Conservation (phyloP, 2,329 filamentous ascomycete species). For the Fusarium ramigenum region DNA sequence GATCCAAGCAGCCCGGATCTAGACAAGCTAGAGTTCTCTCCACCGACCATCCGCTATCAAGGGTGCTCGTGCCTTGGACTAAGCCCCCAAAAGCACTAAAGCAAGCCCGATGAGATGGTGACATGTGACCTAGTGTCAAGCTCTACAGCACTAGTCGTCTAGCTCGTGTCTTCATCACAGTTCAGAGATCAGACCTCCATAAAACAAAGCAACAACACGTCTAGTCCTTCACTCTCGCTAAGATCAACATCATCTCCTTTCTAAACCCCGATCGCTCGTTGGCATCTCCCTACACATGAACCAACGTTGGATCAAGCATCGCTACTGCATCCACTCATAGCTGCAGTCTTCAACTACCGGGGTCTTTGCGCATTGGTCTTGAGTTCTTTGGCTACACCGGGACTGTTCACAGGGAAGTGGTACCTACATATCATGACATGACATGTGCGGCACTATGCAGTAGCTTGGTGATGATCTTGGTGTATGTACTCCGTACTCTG, state of each 20-base stretch:
- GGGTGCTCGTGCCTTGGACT: conserved; percentile 12
- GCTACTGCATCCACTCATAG: neutral
- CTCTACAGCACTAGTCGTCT: neutral
- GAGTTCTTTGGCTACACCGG: neutral
- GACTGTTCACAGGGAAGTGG: neutral
- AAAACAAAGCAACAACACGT: conserved; percentile 10
- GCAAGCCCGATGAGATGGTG: conserved; percentile 21
- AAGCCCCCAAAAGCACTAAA: conserved; percentile 10
- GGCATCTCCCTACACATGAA: conserved; percentile 3
- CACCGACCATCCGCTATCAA: conserved; percentile 12
- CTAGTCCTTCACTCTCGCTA: conserved; percentile 2
- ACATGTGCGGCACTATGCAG: neutral
- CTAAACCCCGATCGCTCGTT: neutral
- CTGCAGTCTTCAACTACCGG: neutral
- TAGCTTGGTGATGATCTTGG: conserved; percentile 4
- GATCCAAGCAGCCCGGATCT: conserved; percentile 1
- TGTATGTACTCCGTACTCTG: neutral
- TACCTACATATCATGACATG: conserved; percentile 4
- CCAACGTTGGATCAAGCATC: neutral
- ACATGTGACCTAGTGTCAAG: conserved; percentile 12
- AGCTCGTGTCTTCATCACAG: neutral
- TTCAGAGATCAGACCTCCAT: neutral
- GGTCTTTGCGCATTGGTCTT: neutral
- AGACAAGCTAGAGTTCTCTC: neutral
- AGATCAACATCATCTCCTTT: neutral